These are phyloP conservation scores for Globisporangium canariense DNA, from an alignment of 352 stramenopile species.

Conservation along the genomic window DNA sequence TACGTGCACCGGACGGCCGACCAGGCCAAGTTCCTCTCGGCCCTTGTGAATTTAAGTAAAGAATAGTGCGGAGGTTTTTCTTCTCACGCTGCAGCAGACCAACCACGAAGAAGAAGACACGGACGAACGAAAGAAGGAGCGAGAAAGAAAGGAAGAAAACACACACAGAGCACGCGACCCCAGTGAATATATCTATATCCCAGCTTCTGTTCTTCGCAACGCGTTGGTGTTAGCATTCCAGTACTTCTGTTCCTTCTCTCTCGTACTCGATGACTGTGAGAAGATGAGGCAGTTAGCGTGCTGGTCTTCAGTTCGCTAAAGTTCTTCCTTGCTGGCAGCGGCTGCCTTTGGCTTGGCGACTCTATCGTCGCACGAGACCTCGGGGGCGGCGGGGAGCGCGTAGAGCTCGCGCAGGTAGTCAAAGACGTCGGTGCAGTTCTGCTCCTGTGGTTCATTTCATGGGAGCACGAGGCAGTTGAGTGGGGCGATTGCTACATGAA, in stretches of 20 bases:
- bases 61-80: conserved; percentile 29
- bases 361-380: conserved; percentile 28
- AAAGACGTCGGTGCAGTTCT: conserved; percentile 59
- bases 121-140: not conserved
- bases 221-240: too few relatives aligned
- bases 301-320: conserved; percentile 1
- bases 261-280: not conserved
- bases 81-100: not conserved
- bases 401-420: conserved; percentile 61
- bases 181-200: conserved; percentile 4
- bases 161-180: not conserved
- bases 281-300: not conserved
- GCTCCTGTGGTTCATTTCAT: conserved; percentile 26
- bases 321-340: conserved; percentile 22
- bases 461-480: not conserved
- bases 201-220: not conserved
- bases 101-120: not conserved
- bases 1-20: conserved; percentile 87
- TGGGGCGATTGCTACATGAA: not conserved
- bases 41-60: conserved; percentile 76
- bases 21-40: conserved; percentile 85
- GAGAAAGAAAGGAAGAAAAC: not conserved
- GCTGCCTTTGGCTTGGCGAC: conserved; percentile 13
- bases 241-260: not conserved
- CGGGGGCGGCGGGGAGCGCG: conserved; percentile 29